Base-by-base conservation (phyloP, 75 land plant species). In the Pseudotsuga menziesii region DNA sequence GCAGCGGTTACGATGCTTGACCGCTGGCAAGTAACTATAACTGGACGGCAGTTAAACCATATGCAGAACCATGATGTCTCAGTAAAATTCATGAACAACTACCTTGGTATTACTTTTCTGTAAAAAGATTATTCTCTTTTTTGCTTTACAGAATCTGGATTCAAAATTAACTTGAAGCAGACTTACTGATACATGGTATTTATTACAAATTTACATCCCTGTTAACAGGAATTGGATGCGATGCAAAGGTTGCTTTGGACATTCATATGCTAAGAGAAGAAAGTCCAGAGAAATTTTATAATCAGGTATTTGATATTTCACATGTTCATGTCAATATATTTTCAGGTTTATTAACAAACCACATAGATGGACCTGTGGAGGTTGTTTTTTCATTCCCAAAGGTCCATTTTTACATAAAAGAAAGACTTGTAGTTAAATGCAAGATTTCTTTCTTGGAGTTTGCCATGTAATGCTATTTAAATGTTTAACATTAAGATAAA, bases 181-280 rank as follows among this genome's bases (percentile, higher is more conserved):
- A n/a, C 41, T 69, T 69, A 8, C 48, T 69, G 41, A n/a, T 39
- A 69, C 39, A 69, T 69, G 72, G 22, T 41, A 36, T 69, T 5
- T 69, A 41, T 69, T 41, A 29, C 32, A 29, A 29, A 29, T 29
- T 29, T 29, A 5, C 26, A 58, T 79, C 48, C 6, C 22, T 81
- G 39, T 58, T 84, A 62, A 17, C 77, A 95, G 98, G 98, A 59
- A 80, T 95, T 85, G 98, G 98, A 39, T 92, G 96, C 82, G 98
- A 95, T 88, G 98, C 98, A 62, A 95, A 93, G 82, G 98, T 95
- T 84, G 96, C 98, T 67, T 58, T 95, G 72, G 98, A 95, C 54
- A 95, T 95, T 59, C 98, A 95, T 85, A 89, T 87, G 77, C 77
- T 95, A 58, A 84, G 98, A 41, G 98, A 95, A 76, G 98, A 95